Conservation (phyloP, 2,329 filamentous ascomycete species). For the Pyrenochaeta sp. region DNA sequence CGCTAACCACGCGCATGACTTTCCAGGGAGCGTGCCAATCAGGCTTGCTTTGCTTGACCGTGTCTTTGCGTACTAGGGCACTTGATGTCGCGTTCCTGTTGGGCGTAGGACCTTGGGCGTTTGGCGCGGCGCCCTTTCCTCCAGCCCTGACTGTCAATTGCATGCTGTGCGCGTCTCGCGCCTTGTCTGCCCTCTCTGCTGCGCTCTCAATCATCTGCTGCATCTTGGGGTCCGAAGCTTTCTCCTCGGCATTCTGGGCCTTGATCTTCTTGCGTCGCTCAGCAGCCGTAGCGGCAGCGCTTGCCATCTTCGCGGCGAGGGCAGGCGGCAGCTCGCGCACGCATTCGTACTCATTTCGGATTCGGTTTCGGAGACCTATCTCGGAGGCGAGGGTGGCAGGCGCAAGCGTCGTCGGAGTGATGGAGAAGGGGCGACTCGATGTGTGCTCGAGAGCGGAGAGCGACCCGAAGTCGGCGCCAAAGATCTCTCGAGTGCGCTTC, state of each 20-base stretch:
- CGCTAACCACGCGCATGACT: conserved; percentile 94
- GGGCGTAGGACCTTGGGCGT: conserved; percentile 63
- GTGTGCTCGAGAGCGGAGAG: conserved; percentile 51
- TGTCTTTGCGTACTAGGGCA: conserved; percentile 69
- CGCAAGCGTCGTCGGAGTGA: conserved; percentile 55
- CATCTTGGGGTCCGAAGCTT: conserved; percentile 62
- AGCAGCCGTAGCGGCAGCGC: conserved; percentile 62
- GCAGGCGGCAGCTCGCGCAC: conserved; percentile 79
- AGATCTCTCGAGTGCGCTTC: conserved; percentile 63
- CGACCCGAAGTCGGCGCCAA: conserved; percentile 60
- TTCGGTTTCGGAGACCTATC: conserved; percentile 62
- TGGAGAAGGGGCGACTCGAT: conserved; percentile 47
- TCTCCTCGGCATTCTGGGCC: conserved; percentile 55
- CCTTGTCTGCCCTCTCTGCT: conserved; percentile 56
- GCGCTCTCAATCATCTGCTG: conserved; percentile 73
- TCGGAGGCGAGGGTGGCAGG: conserved; percentile 54
- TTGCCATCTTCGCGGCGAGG: conserved; percentile 80
- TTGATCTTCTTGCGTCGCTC: conserved; percentile 70
- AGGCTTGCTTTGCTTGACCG: conserved; percentile 74
- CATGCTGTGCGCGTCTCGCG: conserved; percentile 58
- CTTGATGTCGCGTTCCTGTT: conserved; percentile 60
- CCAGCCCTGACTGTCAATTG: conserved; percentile 63
- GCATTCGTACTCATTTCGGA: conserved; percentile 77
- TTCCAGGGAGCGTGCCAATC: conserved; percentile 99
- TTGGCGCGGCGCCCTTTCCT: conserved; percentile 57